A percentile compares a stretch with the other conserved stretches of the same genome.
These are phyloP conservation scores for Pythium graminicola DNA, from an alignment of 352 stramenopile genomes.

Conservation along the genomic window DNA sequence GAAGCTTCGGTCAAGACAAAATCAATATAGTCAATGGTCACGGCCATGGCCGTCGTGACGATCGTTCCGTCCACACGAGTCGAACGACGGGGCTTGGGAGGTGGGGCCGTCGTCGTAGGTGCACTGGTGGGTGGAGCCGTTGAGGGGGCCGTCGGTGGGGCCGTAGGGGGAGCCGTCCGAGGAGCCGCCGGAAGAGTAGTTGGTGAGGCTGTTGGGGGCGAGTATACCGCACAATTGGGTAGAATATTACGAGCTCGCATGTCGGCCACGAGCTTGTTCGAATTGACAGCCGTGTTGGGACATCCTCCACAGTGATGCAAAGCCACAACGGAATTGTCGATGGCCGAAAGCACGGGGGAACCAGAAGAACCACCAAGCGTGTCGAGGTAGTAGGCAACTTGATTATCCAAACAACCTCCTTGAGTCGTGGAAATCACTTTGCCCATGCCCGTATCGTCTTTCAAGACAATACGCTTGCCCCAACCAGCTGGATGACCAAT, in stretches of 20 bases:
- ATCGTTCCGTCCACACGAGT: constrained; percentile 55
- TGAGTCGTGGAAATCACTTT: constrained; percentile 37
- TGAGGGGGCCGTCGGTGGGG: too few species aligned
- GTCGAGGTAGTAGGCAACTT: constrained; percentile 68
- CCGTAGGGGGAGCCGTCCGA: not conserved
- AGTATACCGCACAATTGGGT: constrained; percentile 35
- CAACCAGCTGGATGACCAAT: constrained; percentile 54
- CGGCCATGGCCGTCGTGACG: constrained; percentile 41
- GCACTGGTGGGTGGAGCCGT: not conserved
- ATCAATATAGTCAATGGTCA: constrained; percentile 62
- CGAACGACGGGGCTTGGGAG: constrained; percentile 5
- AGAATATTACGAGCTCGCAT: constrained; percentile 38
- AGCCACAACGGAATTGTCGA: constrained; percentile 55
- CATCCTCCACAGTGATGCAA: constrained; percentile 75
- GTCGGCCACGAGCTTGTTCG: constrained; percentile 49
- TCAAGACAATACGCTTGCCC: constrained; percentile 65
- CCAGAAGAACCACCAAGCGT: constrained; percentile 66
- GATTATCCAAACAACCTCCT: constrained; percentile 34
- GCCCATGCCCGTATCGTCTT: constrained; percentile 31
- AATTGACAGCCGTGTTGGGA: constrained; percentile 68
- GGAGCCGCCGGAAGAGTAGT: not conserved
- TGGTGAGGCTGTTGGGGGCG: not conserved
- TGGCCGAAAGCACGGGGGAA: constrained; percentile 50
- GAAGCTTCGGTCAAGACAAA: constrained; percentile 35
- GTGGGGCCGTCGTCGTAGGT: not conserved